Percentiles rank a stretch among this genome's conserved stretches.
phyloP scores from a whole-genome alignment of 1,284 basidiomycete genomes.

The Cryptococcus neoformans region DNA sequence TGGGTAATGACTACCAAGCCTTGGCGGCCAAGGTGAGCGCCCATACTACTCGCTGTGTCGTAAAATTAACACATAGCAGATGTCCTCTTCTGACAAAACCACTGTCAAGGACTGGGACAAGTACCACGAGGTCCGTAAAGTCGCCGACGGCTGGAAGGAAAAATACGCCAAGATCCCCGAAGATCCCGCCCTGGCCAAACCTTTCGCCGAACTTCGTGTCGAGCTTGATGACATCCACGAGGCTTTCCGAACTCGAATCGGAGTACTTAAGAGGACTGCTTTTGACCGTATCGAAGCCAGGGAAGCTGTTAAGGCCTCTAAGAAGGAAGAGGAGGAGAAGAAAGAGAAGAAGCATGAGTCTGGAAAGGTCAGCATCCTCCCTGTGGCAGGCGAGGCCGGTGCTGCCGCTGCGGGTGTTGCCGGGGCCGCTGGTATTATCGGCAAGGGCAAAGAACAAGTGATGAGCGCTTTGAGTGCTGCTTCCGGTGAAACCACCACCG shows the following conservation, averaged over 20 bases:
- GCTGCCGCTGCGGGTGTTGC: conserved; percentile 15
- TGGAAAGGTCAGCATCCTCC: conserved; percentile 28
- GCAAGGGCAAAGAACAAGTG: conserved; percentile 42
- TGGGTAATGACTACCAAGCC: conserved; percentile 30
- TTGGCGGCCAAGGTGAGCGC: conserved; percentile 32
- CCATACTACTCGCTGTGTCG: background rate
- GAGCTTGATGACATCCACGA: conserved; percentile 40
- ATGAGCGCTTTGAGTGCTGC: conserved; percentile 29
- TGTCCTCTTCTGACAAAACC: conserved; percentile 24
- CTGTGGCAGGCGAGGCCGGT: conserved; percentile 25
- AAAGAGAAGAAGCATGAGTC: conserved; percentile 6
- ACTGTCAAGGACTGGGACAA: conserved; percentile 37
- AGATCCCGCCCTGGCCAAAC: conserved; percentile 18
- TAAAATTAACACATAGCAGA: conserved; percentile 9
- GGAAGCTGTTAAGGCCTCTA: conserved; percentile 19
- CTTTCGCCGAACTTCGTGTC: conserved; percentile 22
- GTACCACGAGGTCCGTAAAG: conserved; percentile 32
- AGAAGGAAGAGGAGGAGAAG: background rate
- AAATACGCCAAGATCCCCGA: conserved; percentile 29
- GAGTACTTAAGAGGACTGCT: conserved; percentile 26
- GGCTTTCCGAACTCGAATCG: conserved; percentile 26
- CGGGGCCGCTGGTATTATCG: conserved; percentile 25
- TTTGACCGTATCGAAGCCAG: conserved; percentile 36
- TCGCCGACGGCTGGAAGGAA: conserved; percentile 27
- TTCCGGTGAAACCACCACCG: conserved; percentile 7